Evolutionary conservation across 2,329 filamentous ascomycete species (phyloP), one percentile per base, ranked within the genome.

Genomic region (Pezicula neosporulosa): DNA sequence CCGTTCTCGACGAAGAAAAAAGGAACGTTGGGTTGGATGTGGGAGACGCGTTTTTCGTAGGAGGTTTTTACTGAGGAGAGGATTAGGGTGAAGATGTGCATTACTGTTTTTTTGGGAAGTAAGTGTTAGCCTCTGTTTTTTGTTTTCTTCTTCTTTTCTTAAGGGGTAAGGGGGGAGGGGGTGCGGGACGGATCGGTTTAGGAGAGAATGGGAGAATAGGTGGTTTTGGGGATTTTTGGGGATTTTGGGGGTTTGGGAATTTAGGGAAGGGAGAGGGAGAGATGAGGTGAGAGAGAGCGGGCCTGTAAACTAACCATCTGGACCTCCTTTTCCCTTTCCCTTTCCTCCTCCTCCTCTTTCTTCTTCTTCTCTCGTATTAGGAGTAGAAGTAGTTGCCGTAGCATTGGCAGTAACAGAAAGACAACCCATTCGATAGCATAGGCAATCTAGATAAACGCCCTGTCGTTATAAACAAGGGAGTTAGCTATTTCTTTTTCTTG

Each of bases 401-500:
- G 12, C 24, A 10, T n/a, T 47, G 4, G 16, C 21, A 33, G 39
- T 56, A 6, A 48, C 48, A 2, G 61, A 63, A 1, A 59, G 46
- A 9, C 43, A 24, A 13, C 54, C 48, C 18, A 65, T 58, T 3
- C 63, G 51, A 38, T 57, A 66, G 37, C 58, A 62, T 1, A 66
- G 51, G 38, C 54, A 58, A 39, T 66, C 63, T 6, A 66, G 53
- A 50, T 65, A 66, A 56, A 65, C 61, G 1, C 53, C 54, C n/a
- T n/a, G n/a, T n/a, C n/a, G n/a, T n/a, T n/a, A n/a, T n/a, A n/a
- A n/a, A n/a, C n/a, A n/a, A n/a, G n/a, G n/a, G n/a, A n/a, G n/a
- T n/a, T n/a, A n/a, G n/a, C n/a, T n/a, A n/a, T n/a, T n/a, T n/a
- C n/a, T n/a, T n/a, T n/a, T n/a, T n/a, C n/a, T n/a, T n/a, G n/a